These are phyloP conservation scores for Papiliotrema laurentii DNA, from an alignment of 1,284 basidiomycete genomes.

Conservation along the genomic window DNA sequence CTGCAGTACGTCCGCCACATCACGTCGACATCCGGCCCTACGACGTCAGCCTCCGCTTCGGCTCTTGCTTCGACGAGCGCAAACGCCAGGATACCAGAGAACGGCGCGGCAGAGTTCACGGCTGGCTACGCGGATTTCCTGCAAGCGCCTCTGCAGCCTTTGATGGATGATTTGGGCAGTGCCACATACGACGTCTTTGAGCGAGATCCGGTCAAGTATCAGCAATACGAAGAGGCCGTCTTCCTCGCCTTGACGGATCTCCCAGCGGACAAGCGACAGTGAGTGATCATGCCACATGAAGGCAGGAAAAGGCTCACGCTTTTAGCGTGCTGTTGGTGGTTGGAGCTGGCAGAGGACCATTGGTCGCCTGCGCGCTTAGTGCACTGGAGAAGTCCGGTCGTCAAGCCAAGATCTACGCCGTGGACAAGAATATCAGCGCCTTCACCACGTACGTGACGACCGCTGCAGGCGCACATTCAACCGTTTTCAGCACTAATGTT, in stretches of 20 bases:
- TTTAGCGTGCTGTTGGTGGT: constrained; percentile 78
- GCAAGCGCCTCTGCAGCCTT: constrained; percentile 91
- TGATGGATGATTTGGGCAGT: constrained; percentile 95
- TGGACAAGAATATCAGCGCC: constrained; percentile 95
- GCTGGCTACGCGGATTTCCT: constrained; percentile 92
- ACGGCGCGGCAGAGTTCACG: constrained; percentile 74
- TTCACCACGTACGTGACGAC: constrained; percentile 79
- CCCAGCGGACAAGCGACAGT: constrained; percentile 41
- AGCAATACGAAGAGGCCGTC: constrained; percentile 91
- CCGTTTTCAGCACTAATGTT: neutral
- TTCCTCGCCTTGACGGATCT: constrained; percentile 73
- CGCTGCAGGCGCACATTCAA: no score
- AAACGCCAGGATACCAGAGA: constrained; percentile 36
- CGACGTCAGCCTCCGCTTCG: constrained; percentile 1
- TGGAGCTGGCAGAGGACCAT: constrained; percentile 89
- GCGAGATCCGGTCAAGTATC: constrained; percentile 94
- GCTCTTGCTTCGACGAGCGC: no score
- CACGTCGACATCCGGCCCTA: constrained; percentile 51
- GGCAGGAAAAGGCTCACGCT: no score
- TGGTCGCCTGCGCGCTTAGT: constrained; percentile 78
- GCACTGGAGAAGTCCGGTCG: constrained; percentile 69
- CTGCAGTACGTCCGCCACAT: constrained; percentile 82
- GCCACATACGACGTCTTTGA: constrained; percentile 97
- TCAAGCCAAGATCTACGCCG: constrained; percentile 70
- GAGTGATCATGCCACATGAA: constrained; percentile 4